These are phyloP conservation scores for Paraurostyla sp. DNA, from an alignment of 73 alveolate genomes.

Conservation along the genomic window DNA sequence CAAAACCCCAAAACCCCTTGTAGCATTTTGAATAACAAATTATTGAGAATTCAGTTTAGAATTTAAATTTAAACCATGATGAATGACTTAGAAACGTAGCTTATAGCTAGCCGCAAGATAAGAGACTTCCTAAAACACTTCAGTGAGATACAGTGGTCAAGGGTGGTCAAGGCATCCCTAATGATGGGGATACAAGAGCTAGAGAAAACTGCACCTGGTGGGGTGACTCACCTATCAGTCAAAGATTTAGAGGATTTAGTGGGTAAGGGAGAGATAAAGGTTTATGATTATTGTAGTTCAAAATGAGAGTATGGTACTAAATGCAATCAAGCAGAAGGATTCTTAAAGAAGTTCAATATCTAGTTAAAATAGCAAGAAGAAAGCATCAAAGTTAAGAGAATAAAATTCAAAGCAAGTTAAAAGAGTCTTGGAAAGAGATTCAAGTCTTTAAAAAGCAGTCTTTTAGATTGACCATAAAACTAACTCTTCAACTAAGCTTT, in stretches of 20 bases:
- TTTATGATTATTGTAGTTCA: not conserved
- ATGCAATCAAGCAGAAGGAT: not conserved
- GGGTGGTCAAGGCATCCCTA: conserved; percentile 52
- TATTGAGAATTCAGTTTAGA: not conserved
- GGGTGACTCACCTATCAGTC: conserved; percentile 4
- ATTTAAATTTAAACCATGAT: conserved; percentile 22
- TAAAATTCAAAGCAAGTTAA: not conserved
- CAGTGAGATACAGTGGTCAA: conserved; percentile 49
- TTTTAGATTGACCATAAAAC: not conserved
- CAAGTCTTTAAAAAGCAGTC: not conserved
- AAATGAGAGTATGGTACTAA: not conserved
- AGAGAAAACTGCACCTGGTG: not conserved
- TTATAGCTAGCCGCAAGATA: conserved; percentile 41
- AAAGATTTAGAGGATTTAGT: conserved; percentile 39
- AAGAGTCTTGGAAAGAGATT: not conserved
- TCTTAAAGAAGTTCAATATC: not conserved
- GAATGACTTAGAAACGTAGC: conserved; percentile 34
- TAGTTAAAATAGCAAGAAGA: not conserved
- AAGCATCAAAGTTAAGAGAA: not conserved
- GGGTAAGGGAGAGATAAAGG: not conserved
- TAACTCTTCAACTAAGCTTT: not conserved
- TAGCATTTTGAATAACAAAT: not conserved
- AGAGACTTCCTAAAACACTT: conserved; percentile 48
- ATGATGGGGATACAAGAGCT: conserved; percentile 47
- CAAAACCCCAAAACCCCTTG: conserved; percentile 22